Percentiles rank a stretch among this genome's conserved stretches.
Evolutionary conservation across 2,329 filamentous ascomycete species (phyloP).

Genomic region (Stachybotrys chartarum): DNA sequence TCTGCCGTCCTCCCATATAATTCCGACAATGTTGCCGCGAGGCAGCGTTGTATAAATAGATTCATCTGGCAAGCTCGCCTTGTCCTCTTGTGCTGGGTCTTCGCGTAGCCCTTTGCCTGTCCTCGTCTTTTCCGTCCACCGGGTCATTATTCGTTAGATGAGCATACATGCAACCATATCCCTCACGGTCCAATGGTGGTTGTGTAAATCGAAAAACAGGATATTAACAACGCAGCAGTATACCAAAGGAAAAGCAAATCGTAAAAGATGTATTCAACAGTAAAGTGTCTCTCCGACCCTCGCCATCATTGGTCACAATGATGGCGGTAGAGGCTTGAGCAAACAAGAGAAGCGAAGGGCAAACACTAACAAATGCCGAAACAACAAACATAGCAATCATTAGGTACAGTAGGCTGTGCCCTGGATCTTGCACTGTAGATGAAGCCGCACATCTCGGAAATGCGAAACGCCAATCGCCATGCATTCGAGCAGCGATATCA

Average conservation of each 20-base stretch:
- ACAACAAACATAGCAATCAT: background rate
- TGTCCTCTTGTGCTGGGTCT: constrained; percentile 3
- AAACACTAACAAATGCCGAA: background rate
- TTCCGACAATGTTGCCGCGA: constrained; percentile 35
- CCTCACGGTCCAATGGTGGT: background rate
- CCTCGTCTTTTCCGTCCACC: constrained; percentile 3
- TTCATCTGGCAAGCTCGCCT: constrained; percentile 4
- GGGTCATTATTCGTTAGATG: constrained; percentile 1
- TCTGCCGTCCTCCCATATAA: background rate
- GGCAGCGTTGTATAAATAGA: constrained; percentile 36
- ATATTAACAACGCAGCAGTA: constrained; percentile 3
- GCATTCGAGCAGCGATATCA: constrained; percentile 13
- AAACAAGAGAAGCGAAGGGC: background rate
- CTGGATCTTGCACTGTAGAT: background rate
- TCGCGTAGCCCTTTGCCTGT: background rate
- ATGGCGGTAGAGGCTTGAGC: background rate
- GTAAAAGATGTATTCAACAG: constrained; percentile 2
- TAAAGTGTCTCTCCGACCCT: background rate
- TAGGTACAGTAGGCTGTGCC: background rate
- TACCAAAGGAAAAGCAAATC: background rate
- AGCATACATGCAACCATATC: background rate
- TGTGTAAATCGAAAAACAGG: constrained; percentile 4
- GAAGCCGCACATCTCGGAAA: background rate
- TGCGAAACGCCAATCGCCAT: constrained; percentile 31
- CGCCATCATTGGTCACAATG: background rate